Conservation (phyloP, 768 basidiomycete genomes). For the Suillus occidentalis region DNA sequence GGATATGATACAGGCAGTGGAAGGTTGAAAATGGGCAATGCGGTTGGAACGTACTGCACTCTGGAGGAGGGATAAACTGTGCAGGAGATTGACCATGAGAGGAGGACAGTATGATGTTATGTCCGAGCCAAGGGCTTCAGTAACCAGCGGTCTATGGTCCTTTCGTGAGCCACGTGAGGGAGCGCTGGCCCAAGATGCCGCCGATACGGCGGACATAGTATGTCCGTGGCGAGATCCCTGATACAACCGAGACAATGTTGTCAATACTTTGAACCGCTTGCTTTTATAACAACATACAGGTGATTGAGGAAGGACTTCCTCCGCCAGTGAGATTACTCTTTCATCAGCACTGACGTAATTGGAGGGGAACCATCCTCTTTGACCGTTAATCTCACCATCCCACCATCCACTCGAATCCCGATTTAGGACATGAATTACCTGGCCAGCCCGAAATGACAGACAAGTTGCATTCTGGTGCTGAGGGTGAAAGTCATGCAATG, state of each 20-base stretch:
- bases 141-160: slow-evolving; percentile 45
- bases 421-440: slow-evolving; percentile 89
- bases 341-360: slow-evolving; percentile 85
- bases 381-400: slow-evolving; percentile 91
- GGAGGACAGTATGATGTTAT: slow-evolving; percentile 69
- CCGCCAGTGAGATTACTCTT: slow-evolving; percentile 48
- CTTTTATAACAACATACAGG: slow-evolving; percentile 36
- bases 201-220: slow-evolving; percentile 51
- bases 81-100: slow-evolving; percentile 80
- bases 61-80: slow-evolving; percentile 83
- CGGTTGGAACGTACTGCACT: slow-evolving; percentile 80
- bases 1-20: slow-evolving; percentile 92
- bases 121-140: slow-evolving; percentile 47
- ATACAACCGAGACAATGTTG: slow-evolving; percentile 24
- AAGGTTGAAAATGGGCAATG: slow-evolving; percentile 84
- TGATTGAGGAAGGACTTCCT: slow-evolving; percentile 52
- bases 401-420: slow-evolving; percentile 93
- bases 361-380: slow-evolving; percentile 97
- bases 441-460: slow-evolving; percentile 85
- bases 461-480: slow-evolving; percentile 74
- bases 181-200: slow-evolving; percentile 54
- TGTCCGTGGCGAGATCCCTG: slow-evolving; percentile 47
- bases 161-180: slow-evolving; percentile 38
- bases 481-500: slow-evolving; percentile 89
- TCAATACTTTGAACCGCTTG: slow-evolving; percentile 9